Evolutionary conservation across 176 grass and related monocot genomes (phyloP).

Genomic region (Oryza brachyantha): DNA sequence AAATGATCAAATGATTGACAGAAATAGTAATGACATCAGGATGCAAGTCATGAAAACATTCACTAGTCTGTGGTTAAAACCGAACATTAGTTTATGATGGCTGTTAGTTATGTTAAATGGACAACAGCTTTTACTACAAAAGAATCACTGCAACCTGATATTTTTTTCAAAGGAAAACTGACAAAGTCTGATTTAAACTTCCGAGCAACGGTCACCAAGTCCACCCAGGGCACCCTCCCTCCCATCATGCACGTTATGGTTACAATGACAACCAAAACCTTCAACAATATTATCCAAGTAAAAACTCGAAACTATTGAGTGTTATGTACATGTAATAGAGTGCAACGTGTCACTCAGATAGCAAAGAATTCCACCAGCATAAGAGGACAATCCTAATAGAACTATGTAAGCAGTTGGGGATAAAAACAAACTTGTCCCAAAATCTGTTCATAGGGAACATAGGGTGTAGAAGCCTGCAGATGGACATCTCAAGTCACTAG

Average conservation of each 20-base stretch:
- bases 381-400: not conserved
- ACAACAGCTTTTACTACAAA: conserved; percentile 12
- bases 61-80: conserved; percentile 11
- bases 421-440: not conserved
- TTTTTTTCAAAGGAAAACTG: not conserved
- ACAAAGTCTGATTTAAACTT: conserved; percentile 33
- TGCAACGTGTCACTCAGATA: not conserved
- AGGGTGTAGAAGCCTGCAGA: not conserved
- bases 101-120: not conserved
- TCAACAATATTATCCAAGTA: conserved; percentile 81
- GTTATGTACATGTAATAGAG: conserved; percentile 26
- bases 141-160: not conserved
- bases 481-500: not conserved
- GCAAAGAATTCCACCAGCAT: not conserved
- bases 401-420: not conserved
- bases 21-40: conserved; percentile 44
- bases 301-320: conserved; percentile 42
- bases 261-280: conserved; percentile 62
- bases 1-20: conserved; percentile 35
- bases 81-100: conserved; percentile 11
- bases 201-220: conserved; percentile 16
- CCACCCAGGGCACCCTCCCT: conserved; percentile 31
- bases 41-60: conserved; percentile 25
- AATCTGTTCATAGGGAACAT: not conserved
- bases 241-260: conserved; percentile 13